Evolutionary conservation across 176 grass and related monocot genomes (phyloP).

Genomic region (Rhipidocladum racemiflorum): DNA sequence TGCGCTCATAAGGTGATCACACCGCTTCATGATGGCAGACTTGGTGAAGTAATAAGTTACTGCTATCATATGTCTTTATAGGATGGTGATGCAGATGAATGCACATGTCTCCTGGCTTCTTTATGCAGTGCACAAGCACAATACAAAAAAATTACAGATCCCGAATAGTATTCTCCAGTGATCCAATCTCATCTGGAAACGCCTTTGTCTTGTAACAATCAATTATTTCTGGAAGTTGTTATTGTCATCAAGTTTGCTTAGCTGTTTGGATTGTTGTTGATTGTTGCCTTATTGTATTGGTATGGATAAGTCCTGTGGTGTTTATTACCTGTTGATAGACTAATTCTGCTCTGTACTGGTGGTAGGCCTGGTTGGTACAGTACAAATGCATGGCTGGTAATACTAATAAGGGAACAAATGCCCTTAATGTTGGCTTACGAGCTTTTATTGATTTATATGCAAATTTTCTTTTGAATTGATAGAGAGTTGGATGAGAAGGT

Average conservation of each 20-base stretch:
- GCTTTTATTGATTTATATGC: not conserved
- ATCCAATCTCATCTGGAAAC: not conserved
- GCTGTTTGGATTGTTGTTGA: not conserved
- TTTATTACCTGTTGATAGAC: not conserved
- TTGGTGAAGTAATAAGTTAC: not conserved
- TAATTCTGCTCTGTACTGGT: not conserved
- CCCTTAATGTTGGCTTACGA: not conserved
- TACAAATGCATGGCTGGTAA: not conserved
- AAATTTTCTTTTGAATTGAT: constrained; percentile 28
- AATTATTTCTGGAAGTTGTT: not conserved
- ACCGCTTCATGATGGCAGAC: not conserved
- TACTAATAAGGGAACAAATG: not conserved
- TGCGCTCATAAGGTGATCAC: not conserved
- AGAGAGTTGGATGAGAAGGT: constrained; percentile 90
- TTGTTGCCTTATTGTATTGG: not conserved
- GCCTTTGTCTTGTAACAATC: not conserved
- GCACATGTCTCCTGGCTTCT: not conserved
- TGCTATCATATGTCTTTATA: not conserved
- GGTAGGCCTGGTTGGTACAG: not conserved
- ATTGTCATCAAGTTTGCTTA: not conserved
- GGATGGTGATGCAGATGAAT: not conserved
- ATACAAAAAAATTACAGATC: not conserved
- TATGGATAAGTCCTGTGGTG: not conserved
- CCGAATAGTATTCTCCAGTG: not conserved
- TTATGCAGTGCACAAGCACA: not conserved